Evolutionary conservation across 805 yeast genomes (phyloP).

Genomic region (Candida namnaoensis): DNA sequence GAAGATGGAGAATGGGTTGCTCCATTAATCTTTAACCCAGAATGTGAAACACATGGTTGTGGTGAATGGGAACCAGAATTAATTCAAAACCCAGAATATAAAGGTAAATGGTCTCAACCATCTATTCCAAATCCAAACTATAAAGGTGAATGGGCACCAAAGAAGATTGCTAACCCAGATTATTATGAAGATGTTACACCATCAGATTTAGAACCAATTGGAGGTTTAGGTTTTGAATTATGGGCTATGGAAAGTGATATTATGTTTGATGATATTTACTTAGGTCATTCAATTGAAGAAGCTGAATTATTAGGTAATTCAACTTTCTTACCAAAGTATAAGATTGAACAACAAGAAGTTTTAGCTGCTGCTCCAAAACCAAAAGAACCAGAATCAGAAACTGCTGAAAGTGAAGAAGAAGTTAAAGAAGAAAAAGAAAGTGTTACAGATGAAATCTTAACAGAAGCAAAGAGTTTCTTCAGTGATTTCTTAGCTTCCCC

Average conservation of each 20-base stretch:
- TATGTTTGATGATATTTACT: slow-evolving; percentile 73
- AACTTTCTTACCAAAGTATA: slow-evolving; percentile 52
- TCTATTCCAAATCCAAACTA: slow-evolving; percentile 64
- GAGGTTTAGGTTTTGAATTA: slow-evolving; percentile 80
- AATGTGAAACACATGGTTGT: slow-evolving; percentile 64
- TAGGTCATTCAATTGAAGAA: slow-evolving; percentile 78
- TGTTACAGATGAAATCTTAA: slow-evolving; percentile 13
- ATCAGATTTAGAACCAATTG: slow-evolving; percentile 55
- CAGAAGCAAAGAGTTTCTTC: slow-evolving; percentile 23
- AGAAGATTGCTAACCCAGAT: slow-evolving; percentile 58
- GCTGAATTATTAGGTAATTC: slow-evolving; percentile 79
- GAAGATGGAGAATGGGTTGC: slow-evolving; percentile 85
- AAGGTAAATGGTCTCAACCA: slow-evolving; percentile 76
- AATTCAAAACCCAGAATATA: slow-evolving; percentile 59
- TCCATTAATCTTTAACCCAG: slow-evolving; percentile 65
- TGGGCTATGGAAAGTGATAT: slow-evolving; percentile 80
- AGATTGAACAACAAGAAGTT: slow-evolving; percentile 37
- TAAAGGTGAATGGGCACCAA: slow-evolving; percentile 73
- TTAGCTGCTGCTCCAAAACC: slow-evolving; percentile 33
- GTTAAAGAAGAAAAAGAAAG: slow-evolving; percentile 9
- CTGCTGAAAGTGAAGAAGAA: slow-evolving; percentile 2
- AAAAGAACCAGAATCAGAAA: slow-evolving; percentile 32
- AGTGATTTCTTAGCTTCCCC: slow-evolving; percentile 37
- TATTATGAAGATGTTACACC: slow-evolving; percentile 53
- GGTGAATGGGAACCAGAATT: slow-evolving; percentile 72